phyloP scores from a whole-genome alignment of 495 filamentous ascomycete species.

The Aspergillus hancockii region DNA sequence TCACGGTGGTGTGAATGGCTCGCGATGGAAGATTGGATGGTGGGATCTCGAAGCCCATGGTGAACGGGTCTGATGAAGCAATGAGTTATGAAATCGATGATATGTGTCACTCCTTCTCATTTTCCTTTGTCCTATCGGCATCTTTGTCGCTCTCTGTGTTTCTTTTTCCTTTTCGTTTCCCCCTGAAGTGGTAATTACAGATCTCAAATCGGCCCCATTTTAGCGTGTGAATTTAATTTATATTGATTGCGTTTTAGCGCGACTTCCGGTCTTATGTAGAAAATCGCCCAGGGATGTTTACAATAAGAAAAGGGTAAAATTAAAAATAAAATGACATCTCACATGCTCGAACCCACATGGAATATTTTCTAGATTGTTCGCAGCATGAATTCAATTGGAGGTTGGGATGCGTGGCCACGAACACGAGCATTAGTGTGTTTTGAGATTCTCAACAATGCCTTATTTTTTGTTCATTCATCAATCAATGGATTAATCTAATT shows the following conservation, averaged over 20 bases:
- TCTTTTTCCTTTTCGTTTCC: conserved; percentile 19
- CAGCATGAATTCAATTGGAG: not conserved
- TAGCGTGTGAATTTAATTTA: conserved; percentile 1
- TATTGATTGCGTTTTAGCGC: not conserved
- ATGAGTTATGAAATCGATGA: conserved; percentile 12
- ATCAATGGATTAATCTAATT: not conserved
- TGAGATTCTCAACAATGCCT: not conserved
- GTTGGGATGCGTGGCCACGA: not conserved
- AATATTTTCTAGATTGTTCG: conserved; percentile 3
- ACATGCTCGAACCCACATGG: not conserved
- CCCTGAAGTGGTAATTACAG: conserved; percentile 9
- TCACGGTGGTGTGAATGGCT: conserved; percentile 82
- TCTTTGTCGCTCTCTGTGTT: conserved; percentile 1
- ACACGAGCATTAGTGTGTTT: not conserved
- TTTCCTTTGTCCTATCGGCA: not conserved
- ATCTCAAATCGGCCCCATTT: not conserved
- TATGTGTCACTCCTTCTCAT: conserved; percentile 3
- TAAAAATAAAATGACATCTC: not conserved
- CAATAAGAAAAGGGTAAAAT: conserved; percentile 5
- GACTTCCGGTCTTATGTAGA: not conserved
- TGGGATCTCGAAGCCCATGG: conserved; percentile 64
- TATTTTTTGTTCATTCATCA: not conserved
- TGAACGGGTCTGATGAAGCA: conserved; percentile 15
- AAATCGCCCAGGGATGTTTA: conserved; percentile 1
- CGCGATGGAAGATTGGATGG: conserved; percentile 97